A percentile compares a stretch with the other conserved stretches of the same genome.
phyloP scores from a whole-genome alignment of 2,329 filamentous ascomycete species.

The Passalora sequoiae region DNA sequence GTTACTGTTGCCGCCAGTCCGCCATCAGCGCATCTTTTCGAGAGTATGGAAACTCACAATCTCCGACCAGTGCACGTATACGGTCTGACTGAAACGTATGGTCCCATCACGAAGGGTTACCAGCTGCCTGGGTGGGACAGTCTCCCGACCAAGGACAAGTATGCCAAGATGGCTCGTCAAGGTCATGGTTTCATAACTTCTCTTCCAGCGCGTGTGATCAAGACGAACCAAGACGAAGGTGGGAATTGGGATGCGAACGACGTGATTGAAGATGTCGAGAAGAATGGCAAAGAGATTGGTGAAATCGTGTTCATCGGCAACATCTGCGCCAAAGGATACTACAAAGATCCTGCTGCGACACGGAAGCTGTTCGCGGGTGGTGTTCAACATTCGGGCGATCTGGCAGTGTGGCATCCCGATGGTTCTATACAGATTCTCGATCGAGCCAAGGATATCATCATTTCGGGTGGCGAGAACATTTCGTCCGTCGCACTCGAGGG shows the following conservation, averaged over 20 bases:
- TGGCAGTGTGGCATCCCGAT: conserved; percentile 90
- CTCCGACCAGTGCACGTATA: conserved; percentile 90
- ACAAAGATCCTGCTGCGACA: conserved; percentile 82
- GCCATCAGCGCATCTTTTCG: conserved; percentile 82
- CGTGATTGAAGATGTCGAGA: conserved; percentile 61
- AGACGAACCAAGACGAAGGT: conserved; percentile 59
- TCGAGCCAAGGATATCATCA: conserved; percentile 95
- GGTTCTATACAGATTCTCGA: conserved; percentile 89
- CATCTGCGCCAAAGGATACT: conserved; percentile 87
- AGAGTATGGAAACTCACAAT: conserved; percentile 85
- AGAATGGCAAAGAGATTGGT: conserved; percentile 69
- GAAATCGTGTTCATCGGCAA: conserved; percentile 87
- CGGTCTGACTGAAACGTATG: conserved; percentile 82
- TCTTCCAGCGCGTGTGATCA: conserved; percentile 75
- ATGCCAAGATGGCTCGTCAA: conserved; percentile 84
- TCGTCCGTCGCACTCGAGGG: conserved; percentile 87
- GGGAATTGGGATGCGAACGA: conserved; percentile 40
- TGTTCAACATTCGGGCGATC: conserved; percentile 79
- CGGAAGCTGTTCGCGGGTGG: conserved; percentile 82
- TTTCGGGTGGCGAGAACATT: conserved; percentile 95
- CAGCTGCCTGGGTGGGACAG: conserved; percentile 77
- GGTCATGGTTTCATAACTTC: conserved; percentile 86
- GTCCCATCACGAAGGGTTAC: conserved; percentile 92
- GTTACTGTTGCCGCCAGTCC: conserved; percentile 93
- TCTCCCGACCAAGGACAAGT: conserved; percentile 70